Conservation (phyloP, 1,139 yeast species). For the Lodderomyces elongisporus region DNA sequence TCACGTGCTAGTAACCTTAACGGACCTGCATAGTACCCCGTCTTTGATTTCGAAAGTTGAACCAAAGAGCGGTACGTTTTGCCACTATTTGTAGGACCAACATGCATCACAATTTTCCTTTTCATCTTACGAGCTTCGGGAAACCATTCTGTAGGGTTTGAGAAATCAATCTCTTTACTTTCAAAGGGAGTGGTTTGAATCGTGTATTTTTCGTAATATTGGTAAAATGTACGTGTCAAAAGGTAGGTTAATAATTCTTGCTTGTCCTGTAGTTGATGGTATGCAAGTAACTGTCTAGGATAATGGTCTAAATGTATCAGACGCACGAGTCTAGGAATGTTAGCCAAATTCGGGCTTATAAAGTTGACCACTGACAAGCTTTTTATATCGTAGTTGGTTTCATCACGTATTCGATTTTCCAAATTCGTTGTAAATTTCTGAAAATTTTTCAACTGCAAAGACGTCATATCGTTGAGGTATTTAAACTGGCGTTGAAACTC, state of each 20-base stretch:
- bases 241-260: constrained; percentile 18
- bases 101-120: constrained; percentile 79
- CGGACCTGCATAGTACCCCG: constrained; percentile 97
- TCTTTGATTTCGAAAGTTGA: constrained; percentile 56
- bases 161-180: constrained; percentile 38
- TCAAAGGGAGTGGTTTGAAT: constrained; percentile 15
- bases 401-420: background rate
- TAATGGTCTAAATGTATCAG: constrained; percentile 11
- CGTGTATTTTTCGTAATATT: constrained; percentile 16
- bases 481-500: background rate
- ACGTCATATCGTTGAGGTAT: background rate
- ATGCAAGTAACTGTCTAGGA: constrained; percentile 19
- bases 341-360: constrained; percentile 23
- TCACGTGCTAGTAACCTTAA: constrained; percentile 85
- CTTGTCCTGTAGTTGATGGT: constrained; percentile 16
- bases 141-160: constrained; percentile 81
- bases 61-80: constrained; percentile 82
- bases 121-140: constrained; percentile 81
- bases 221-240: constrained; percentile 22
- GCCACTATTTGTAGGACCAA: constrained; percentile 98
- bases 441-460: constrained; percentile 1
- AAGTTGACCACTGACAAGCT: constrained; percentile 18
- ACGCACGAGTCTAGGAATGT: constrained; percentile 1
- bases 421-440: constrained; percentile 1
- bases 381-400: constrained; percentile 3